Base-by-base conservation (phyloP, 768 basidiomycete genomes). In the Tulasnella sp. region DNA sequence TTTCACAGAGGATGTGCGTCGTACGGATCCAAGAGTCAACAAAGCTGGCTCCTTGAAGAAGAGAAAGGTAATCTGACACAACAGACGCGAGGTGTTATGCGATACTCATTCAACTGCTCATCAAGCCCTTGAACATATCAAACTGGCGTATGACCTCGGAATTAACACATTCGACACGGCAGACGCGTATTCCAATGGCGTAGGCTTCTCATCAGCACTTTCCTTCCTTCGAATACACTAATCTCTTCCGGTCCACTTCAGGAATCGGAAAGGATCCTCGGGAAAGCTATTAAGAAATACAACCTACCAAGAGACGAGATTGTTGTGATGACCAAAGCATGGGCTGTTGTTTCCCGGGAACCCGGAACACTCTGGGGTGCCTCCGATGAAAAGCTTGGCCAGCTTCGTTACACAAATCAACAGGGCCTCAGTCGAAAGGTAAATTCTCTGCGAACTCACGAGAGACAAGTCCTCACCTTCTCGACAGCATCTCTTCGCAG, bases 271-370 rank as follows among this genome's bases (percentile, higher is more conserved):
- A 82, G 88, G 62, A 87, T 93, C 75, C 86, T 93, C 27, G 93
- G 93, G 9, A 91, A 92, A 81, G 92, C 90, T 5, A 90, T 95
- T 85, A 92, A 91, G 82, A 93, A 74, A 21, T 39, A 74, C 36
- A 74, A 74, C 21, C 42, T 74, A 16, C 86, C 87, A 0, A 83
- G 88, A 2, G 91, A 92, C 19, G 89, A 91, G 81, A 90, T 94
- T 71, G 93, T 95, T 19, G 89, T 94, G 21, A 88, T 94, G 87
- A 93, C 93, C 76, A 94, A 95, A 86, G 90, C 48, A 48, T 89
- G 19, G 10, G 24, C 4, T 42, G 40, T 16, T 21, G 27, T 39
- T 10, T 74, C 27, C 12, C 39, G 38, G 36, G 42, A 39, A 39
- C 73, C 36, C 9, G 27, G 39, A 3, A 39, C 24, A n/a, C 76